Base-by-base conservation (phyloP, 306 rosid species). In the Gillenia trifoliata region DNA sequence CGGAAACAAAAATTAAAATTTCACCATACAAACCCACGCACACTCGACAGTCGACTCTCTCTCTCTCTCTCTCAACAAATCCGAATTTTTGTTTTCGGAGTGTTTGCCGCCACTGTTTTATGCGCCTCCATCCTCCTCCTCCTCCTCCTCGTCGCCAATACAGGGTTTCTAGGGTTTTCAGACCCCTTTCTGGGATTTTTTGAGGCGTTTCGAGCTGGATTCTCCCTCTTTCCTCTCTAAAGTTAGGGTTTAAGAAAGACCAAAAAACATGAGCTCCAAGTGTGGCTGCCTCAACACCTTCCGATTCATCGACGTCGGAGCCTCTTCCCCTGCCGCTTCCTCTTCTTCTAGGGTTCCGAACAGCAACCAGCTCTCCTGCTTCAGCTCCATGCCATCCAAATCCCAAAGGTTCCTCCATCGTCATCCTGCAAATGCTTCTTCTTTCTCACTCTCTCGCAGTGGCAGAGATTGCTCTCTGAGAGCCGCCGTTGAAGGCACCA, bases 191-290 rank as follows among this genome's bases (percentile, higher is more conserved):
- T 38, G 28, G 60, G 34, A 26, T 25, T 59, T 25, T 77, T 61
- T 50, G 29, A 71, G 72, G 56, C 72, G 66, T 75, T 77, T 70
- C 82, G 87, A 85, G 89, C 89, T 87, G 91, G 91, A 87, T 89
- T 86, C 89, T 38, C 89, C 86, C 74, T 73, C 86, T 41, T 84
- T 83, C 23, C 74, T 79, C 76, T n/a, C n/a, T n/a, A n/a, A n/a
- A n/a, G n/a, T n/a, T 54, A 54, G 60, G 60, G 60, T 54, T 54
- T 54, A 5, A 54, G 60, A 11, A 54, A 3, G 17, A 17, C 8
- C 60, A 20, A 54, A 54, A 54, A 54, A 54, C 60, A 25, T 57
- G 63, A 57, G 63, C 63, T 57, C 19, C 63, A 55, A 8, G 12
- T 55, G 61, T 19, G 23, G 23, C 8, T 25, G 33, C 38, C 41